Evolutionary conservation across 768 basidiomycete genomes (phyloP).

Genomic region (Suillus occidentalis): DNA sequence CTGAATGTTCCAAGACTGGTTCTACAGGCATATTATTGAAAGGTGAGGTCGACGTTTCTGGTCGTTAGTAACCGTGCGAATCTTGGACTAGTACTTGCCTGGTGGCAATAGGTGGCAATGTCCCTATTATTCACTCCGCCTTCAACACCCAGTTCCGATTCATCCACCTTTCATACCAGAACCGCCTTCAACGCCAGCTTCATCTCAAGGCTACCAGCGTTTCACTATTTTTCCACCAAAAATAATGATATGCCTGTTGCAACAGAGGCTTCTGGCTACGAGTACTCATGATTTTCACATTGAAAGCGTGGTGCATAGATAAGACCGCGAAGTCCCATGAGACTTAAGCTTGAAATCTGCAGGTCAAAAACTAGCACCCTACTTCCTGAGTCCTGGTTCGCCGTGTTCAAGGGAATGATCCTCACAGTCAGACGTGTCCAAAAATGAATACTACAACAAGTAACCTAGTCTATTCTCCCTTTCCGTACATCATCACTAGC

Average conservation of each 20-base stretch:
- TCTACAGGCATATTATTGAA: slow-evolving; percentile 1
- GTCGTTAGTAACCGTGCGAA: not conserved
- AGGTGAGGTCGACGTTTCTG: not conserved
- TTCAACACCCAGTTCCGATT: no score
- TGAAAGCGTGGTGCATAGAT: not conserved
- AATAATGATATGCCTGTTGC: no score
- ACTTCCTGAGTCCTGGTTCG: not conserved
- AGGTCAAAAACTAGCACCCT: not conserved
- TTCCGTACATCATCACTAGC: slow-evolving; percentile 10
- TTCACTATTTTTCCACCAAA: no score
- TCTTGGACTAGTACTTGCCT: no score
- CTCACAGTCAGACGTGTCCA: not conserved
- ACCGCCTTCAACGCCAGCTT: no score
- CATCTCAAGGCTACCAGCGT: no score
- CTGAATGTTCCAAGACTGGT: not conserved
- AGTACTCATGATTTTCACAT: no score
- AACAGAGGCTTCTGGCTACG: not conserved
- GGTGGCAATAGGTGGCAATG: no score
- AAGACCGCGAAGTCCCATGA: not conserved
- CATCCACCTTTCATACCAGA: no score
- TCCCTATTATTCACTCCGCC: no score
- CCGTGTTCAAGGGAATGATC: not conserved
- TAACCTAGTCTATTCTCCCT: not conserved
- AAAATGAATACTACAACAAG: not conserved
- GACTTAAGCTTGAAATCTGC: not conserved